Percentiles rank a stretch among this genome's conserved stretches.
phyloP scores from a whole-genome alignment of 2,329 filamentous ascomycete genomes.

The Aspergillus ustus region DNA sequence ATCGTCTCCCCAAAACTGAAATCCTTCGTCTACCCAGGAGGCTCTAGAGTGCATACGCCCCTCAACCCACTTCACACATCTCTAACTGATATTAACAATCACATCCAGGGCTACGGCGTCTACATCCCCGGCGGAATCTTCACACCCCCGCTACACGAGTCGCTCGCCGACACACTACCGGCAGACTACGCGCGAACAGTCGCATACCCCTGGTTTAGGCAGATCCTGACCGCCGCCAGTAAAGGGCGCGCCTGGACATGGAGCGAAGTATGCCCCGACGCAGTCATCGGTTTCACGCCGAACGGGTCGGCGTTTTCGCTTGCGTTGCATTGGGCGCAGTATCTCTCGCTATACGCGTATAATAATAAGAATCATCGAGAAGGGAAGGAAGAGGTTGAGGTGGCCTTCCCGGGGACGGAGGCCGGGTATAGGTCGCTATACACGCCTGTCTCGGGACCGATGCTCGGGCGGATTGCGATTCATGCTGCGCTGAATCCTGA shows the following conservation, averaged over 20 bases:
- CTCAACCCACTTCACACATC: not conserved
- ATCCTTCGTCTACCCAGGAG: slow-evolving; percentile 34
- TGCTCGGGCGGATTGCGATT: slow-evolving; percentile 33
- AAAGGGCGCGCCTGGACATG: slow-evolving; percentile 38
- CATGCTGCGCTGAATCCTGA: slow-evolving; percentile 33
- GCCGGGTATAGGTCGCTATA: slow-evolving; percentile 29
- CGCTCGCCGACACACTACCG: slow-evolving; percentile 34
- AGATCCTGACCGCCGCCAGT: slow-evolving; percentile 28
- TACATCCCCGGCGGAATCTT: slow-evolving; percentile 33
- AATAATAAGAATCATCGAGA: slow-evolving; percentile 34
- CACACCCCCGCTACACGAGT: slow-evolving; percentile 36
- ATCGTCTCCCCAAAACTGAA: slow-evolving; percentile 26
- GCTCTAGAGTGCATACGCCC: slow-evolving; percentile 25
- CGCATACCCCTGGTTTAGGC: slow-evolving; percentile 33
- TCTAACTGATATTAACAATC: not conserved
- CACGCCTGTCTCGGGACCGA: slow-evolving; percentile 33
- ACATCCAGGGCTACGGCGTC: slow-evolving; percentile 29
- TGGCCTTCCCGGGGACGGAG: slow-evolving; percentile 33
- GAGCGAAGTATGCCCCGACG: slow-evolving; percentile 41
- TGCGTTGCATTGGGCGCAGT: slow-evolving; percentile 36
- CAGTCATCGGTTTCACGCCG: slow-evolving; percentile 37
- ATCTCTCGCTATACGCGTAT: slow-evolving; percentile 35
- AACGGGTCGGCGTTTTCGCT: slow-evolving; percentile 35
- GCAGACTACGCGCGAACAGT: slow-evolving; percentile 35
- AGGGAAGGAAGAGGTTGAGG: slow-evolving; percentile 6